These are phyloP conservation scores for Alternaria dauci DNA, from an alignment of 2,329 filamentous ascomycete genomes.

Conservation along the genomic window DNA sequence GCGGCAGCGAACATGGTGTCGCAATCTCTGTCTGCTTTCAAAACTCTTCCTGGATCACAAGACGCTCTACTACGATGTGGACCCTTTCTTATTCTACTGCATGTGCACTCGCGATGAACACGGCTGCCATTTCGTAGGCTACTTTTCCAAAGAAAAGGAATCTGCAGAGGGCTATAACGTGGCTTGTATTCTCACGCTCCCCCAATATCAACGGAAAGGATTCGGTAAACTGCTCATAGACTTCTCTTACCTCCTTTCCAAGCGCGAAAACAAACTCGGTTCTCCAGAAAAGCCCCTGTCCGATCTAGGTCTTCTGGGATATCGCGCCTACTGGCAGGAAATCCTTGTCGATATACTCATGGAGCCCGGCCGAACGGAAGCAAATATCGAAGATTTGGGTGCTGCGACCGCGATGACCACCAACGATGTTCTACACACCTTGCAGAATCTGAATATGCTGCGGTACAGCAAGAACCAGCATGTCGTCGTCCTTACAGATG, in stretches of 20 bases:
- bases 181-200: constrained; percentile 94
- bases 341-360: constrained; percentile 89
- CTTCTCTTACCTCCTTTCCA: constrained; percentile 96
- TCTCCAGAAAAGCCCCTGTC: constrained; percentile 96
- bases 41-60: constrained; percentile 99
- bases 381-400: constrained; percentile 87
- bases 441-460: constrained; percentile 94
- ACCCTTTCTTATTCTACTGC: constrained; percentile 98
- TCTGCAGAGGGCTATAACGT: constrained; percentile 97
- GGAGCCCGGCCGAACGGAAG: constrained; percentile 67
- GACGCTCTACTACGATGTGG: constrained; percentile 99
- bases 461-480: constrained; percentile 96
- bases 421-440: constrained; percentile 91
- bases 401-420: constrained; percentile 90
- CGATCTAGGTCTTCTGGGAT: constrained; percentile 90
- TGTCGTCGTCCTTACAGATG: constrained; percentile 90
- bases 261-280: constrained; percentile 92
- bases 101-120: constrained; percentile 91
- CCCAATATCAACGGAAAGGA: constrained; percentile 94
- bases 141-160: constrained; percentile 99
- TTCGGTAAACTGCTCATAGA: constrained; percentile 94
- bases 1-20: constrained; percentile 93
- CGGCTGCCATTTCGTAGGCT: constrained; percentile 96
- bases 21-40: constrained; percentile 90
- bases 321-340: constrained; percentile 97